Conservation (phyloP, 108 stramenopile genomes). For the Schizochytrium sp. region DNA sequence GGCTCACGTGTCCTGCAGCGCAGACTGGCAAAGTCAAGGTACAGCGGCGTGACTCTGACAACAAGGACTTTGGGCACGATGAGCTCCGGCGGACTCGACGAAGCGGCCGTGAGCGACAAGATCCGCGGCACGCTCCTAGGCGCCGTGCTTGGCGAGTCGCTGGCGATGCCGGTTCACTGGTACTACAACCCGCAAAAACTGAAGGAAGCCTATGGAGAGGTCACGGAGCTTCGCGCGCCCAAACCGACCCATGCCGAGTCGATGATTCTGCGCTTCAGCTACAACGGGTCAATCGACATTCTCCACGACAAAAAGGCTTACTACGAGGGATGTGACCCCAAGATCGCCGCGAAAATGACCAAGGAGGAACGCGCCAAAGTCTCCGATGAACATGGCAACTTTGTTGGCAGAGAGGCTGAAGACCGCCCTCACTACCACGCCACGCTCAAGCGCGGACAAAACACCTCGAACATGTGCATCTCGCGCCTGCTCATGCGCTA, state of each 20-base stretch:
- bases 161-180: not conserved
- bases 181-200: constrained; percentile 14
- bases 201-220: constrained; percentile 24
- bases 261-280: constrained; percentile 35
- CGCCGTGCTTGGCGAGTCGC: not conserved
- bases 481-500: constrained; percentile 31
- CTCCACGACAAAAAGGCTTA: constrained; percentile 31
- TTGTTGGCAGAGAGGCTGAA: constrained; percentile 17
- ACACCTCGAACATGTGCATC: constrained; percentile 30
- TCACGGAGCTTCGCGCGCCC: constrained; percentile 20
- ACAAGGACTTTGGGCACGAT: too few species aligned
- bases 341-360: not conserved
- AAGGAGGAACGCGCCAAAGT: constrained; percentile 6
- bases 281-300: constrained; percentile 30
- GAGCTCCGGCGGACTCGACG: too few species aligned
- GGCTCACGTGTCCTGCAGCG: too few species aligned
- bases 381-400: constrained; percentile 33
- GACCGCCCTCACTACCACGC: constrained; percentile 32
- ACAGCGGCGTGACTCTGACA: too few species aligned
- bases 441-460: constrained; percentile 27
- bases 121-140: not conserved
- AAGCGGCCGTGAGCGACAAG: not conserved
- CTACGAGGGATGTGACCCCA: constrained; percentile 15
- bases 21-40: too few species aligned
- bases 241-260: constrained; percentile 25